Conservation (phyloP, 805 yeast species). For the Priceomyces fermenticarens region DNA sequence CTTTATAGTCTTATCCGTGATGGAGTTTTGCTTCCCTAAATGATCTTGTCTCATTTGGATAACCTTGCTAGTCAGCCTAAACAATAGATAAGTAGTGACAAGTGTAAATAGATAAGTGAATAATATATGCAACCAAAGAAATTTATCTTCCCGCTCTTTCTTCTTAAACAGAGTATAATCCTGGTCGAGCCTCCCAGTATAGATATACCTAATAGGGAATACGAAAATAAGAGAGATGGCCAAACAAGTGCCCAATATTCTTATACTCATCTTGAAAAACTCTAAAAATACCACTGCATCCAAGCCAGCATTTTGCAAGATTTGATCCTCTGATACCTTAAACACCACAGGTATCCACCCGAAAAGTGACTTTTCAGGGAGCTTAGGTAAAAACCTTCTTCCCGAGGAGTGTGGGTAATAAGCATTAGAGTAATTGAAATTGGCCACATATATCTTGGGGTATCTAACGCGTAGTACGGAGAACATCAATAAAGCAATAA, state of each 20-base stretch:
- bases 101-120: slow-evolving; percentile 86
- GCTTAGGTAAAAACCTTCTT: slow-evolving; percentile 52
- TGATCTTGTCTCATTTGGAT: slow-evolving; percentile 76
- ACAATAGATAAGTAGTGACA: slow-evolving; percentile 55
- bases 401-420: slow-evolving; percentile 42
- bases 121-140: slow-evolving; percentile 81
- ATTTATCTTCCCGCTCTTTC: slow-evolving; percentile 39
- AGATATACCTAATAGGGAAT: slow-evolving; percentile 80
- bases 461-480: slow-evolving; percentile 68
- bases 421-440: slow-evolving; percentile 49
- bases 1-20: slow-evolving; percentile 88
- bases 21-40: slow-evolving; percentile 80
- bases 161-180: slow-evolving; percentile 10
- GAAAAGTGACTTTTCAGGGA: slow-evolving; percentile 57
- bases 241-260: slow-evolving; percentile 60
- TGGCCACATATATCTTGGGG: slow-evolving; percentile 83
- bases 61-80: slow-evolving; percentile 68
- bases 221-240: slow-evolving; percentile 70
- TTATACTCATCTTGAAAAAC: slow-evolving; percentile 85
- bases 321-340: slow-evolving; percentile 65
- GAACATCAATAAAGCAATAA: slow-evolving; percentile 64
- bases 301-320: slow-evolving; percentile 85
- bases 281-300: slow-evolving; percentile 92
- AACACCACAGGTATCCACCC: slow-evolving; percentile 79
- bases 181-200: slow-evolving; percentile 58